These are phyloP conservation scores for Pyrenophora graminea DNA, from an alignment of 2,329 filamentous ascomycete species.

Conservation along the genomic window DNA sequence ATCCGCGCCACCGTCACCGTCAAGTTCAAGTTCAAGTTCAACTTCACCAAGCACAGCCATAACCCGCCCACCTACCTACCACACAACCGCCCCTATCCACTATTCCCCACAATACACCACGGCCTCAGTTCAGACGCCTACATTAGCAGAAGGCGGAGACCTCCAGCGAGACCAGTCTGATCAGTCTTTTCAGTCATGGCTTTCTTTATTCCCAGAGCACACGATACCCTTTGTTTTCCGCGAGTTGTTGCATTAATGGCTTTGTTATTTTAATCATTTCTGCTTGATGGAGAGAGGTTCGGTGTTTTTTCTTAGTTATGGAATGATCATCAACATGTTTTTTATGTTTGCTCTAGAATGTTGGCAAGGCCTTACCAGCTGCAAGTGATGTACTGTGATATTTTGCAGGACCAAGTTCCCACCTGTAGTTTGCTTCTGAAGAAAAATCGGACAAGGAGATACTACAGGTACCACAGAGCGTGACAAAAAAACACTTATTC, in stretches of 20 bases:
- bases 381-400: no score
- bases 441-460: no score
- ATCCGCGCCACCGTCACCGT: not conserved
- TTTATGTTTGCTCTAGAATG: no score
- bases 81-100: not conserved
- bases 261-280: not conserved
- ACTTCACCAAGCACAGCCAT: not conserved
- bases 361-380: no score
- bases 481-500: no score
- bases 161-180: not conserved
- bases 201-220: conserved; percentile 16
- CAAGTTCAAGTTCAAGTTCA: not conserved
- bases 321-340: no score
- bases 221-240: conserved; percentile 21
- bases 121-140: not conserved
- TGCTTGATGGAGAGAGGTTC: no score
- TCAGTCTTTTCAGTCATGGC: conserved; percentile 16
- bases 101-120: not conserved
- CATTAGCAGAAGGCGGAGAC: not conserved
- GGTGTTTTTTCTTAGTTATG: no score
- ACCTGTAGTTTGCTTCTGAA: no score
- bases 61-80: not conserved
- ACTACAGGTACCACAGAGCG: no score
- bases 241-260: conserved; percentile 5
- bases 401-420: no score